Evolutionary conservation across 2,329 filamentous ascomycete genomes (phyloP), one percentile per base, ranked within the genome.

Genomic region (Mollisia scopiformis): DNA sequence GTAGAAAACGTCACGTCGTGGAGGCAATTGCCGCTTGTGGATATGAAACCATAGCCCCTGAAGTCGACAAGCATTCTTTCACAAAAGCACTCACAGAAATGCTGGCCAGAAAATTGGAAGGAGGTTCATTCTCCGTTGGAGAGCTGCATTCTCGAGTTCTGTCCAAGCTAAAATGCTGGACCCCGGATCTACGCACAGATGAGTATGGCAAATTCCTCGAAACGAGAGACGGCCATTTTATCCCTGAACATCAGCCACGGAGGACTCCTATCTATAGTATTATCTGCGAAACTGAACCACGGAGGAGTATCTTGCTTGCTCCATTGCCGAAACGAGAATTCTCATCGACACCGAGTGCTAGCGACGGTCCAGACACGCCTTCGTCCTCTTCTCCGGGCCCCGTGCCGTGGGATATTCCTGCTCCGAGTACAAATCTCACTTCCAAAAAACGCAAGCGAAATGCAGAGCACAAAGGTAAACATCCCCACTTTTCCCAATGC

Each of bases 11-110:
- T 2, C 43, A 47, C 16, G 39, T 53, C 8, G 59, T 55, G 2
- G 61, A 63, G 37, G 50, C 35, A 14, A 54, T 63, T 14, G 46
- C 57, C 13, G 61, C 61, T 6, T 63, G 57, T 31, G 61, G 61
- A n/a, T 60, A 35, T 14, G 57, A 60, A 14, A 16, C 30, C 3
- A 28, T 51, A 3, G 49, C 53, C 1, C 23, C 61, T 2, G 19
- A 33, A 8, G 23, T 51, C 2, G 61, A 55, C n/a, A 11, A 56
- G 21, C 53, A 60, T 23, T 63, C 61, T 1, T 63, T 63, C 39
- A 50, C 41, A 4, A 60, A 51, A 16, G 30, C 37, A 0, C 33
- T 63, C 1, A 51, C 27, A 10, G 4, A 57, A 23, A 43, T 31
- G 2, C 54, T 63, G 1, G 61, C 39, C 7, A 25, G 16, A 4